These are phyloP conservation scores for Capsicum pubescens DNA, from an alignment of 257 asterid species.

Conservation along the genomic window DNA sequence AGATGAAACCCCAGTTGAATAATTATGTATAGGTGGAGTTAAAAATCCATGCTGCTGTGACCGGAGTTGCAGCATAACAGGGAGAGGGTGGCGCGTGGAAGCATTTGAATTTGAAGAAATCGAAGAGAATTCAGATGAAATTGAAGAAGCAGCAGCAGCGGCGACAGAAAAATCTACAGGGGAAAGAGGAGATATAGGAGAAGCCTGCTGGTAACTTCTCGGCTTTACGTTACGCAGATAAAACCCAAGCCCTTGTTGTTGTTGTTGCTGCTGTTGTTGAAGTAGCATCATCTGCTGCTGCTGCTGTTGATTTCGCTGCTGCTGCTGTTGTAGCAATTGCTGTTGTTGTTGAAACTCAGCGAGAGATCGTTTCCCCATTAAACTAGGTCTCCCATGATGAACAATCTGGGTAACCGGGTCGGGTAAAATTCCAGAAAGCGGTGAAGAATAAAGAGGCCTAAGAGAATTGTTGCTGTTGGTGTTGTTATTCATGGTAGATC, in stretches of 20 bases:
- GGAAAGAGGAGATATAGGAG: slow-evolving; percentile 64
- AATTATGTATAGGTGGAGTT: slow-evolving; percentile 31
- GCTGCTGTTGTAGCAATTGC: slow-evolving; percentile 29
- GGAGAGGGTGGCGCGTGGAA: slow-evolving; percentile 52
- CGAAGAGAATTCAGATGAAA: slow-evolving; percentile 39
- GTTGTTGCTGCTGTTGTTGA: slow-evolving; percentile 42
- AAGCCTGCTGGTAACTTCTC: slow-evolving; percentile 56
- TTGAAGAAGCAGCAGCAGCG: slow-evolving; percentile 21
- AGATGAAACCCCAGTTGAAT: slow-evolving; percentile 33
- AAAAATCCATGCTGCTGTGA: slow-evolving; percentile 39
- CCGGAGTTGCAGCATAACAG: slow-evolving; percentile 57
- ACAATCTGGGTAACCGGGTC: slow-evolving; percentile 62
- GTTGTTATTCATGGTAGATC: slow-evolving; percentile 45
- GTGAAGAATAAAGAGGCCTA: slow-evolving; percentile 54
- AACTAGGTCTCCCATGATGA: slow-evolving; percentile 48
- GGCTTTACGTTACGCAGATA: slow-evolving; percentile 72
- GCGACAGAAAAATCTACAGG: slow-evolving; percentile 56
- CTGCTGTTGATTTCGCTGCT: slow-evolving; percentile 30
- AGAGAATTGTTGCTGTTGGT: slow-evolving; percentile 32
- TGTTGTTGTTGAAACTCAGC: slow-evolving; percentile 65
- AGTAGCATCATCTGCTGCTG: slow-evolving; percentile 31
- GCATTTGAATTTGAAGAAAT: slow-evolving; percentile 48
- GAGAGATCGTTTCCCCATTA: slow-evolving; percentile 68
- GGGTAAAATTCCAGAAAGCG: slow-evolving; percentile 55
- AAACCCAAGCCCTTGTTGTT: slow-evolving; percentile 54